Evolutionary conservation across 805 yeast genomes (phyloP).

Genomic region (Candida namnaoensis): DNA sequence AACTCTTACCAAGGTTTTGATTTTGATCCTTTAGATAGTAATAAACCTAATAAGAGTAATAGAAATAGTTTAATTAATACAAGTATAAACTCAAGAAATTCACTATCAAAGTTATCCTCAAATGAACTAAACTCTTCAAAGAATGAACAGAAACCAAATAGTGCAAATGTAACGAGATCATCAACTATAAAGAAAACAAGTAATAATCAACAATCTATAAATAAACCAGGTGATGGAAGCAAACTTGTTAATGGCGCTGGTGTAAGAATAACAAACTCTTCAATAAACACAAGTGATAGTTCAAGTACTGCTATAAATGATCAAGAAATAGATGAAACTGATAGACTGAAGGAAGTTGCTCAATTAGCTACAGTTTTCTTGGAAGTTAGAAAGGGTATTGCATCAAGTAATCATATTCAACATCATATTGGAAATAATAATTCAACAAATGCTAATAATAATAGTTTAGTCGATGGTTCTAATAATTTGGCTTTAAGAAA

Average conservation of each 20-base stretch:
- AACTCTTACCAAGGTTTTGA: conserved; percentile 9
- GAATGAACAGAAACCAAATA: too few relatives aligned
- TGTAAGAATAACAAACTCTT: background rate
- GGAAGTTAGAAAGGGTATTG: conserved; percentile 33
- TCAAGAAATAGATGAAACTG: conserved; percentile 5
- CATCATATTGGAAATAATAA: conserved; percentile 7
- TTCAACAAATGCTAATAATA: conserved; percentile 1
- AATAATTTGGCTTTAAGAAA: too few relatives aligned
- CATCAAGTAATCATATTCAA: conserved; percentile 29
- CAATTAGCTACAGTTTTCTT: conserved; percentile 31
- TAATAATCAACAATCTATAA: too few relatives aligned
- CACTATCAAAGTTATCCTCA: too few relatives aligned
- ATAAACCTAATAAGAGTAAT: background rate
- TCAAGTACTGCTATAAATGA: background rate
- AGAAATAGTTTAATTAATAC: background rate
- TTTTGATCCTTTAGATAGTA: conserved; percentile 12
- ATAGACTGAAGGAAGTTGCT: conserved; percentile 20
- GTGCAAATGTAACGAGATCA: too few relatives aligned
- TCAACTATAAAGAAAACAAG: background rate
- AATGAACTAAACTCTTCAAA: too few relatives aligned
- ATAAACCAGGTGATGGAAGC: background rate
- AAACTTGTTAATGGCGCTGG: background rate
- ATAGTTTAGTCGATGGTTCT: too few relatives aligned
- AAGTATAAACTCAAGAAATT: background rate
- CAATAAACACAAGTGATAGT: background rate